Evolutionary conservation across 169 alveolate species (phyloP).

Genomic region (Cystoisospora suis): DNA sequence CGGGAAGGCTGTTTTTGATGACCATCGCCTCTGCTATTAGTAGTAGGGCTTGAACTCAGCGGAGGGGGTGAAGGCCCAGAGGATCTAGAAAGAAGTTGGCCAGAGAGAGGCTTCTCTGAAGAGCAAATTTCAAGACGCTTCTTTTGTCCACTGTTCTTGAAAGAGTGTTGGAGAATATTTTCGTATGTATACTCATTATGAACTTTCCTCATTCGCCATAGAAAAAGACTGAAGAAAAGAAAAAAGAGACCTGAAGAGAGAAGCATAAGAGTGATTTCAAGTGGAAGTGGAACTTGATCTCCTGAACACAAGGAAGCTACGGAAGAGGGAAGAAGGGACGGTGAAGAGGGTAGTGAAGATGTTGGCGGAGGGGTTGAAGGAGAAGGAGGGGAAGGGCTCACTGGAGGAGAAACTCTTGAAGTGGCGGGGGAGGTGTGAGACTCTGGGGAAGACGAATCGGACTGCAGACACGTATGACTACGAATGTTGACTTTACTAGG

Average conservation of each 20-base stretch:
- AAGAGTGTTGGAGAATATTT: background rate
- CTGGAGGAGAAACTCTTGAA: no score
- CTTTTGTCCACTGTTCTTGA: no score
- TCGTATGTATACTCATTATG: background rate
- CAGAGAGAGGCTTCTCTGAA: no score
- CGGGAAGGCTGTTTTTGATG: background rate
- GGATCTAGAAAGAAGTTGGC: background rate
- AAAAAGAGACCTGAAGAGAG: background rate
- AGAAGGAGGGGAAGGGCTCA: background rate
- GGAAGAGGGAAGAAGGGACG: background rate
- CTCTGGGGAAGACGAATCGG: background rate
- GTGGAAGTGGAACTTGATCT: background rate
- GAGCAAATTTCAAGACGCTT: no score
- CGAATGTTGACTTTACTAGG: no score
- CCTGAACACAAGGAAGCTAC: constrained; percentile 3
- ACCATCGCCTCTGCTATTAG: background rate
- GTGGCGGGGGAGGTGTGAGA: no score
- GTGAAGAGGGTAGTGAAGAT: background rate
- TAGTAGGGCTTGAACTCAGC: background rate
- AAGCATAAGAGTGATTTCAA: background rate
- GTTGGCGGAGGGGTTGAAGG: background rate
- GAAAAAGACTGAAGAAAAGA: background rate
- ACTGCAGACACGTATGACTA: no score
- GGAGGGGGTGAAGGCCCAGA: background rate
- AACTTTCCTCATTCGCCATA: background rate